A percentile compares a stretch with the other conserved stretches of the same genome.
phyloP scores from a whole-genome alignment of 2,329 filamentous ascomycete species.

The Neonectria hederae region DNA sequence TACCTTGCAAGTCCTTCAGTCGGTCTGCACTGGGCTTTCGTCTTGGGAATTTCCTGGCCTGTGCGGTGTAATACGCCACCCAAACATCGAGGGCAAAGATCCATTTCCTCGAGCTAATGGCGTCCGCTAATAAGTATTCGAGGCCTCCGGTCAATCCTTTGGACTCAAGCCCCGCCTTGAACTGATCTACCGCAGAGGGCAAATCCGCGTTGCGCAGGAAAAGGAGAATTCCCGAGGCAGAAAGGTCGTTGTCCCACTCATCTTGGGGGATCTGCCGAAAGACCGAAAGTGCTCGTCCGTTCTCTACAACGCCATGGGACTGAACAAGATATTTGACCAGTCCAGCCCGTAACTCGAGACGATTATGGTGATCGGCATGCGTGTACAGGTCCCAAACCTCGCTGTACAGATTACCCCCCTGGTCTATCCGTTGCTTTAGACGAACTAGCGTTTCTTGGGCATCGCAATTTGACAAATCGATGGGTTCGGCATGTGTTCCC shows the following conservation, averaged over 20 bases:
- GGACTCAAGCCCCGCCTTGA: slow-evolving; percentile 50
- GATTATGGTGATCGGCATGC: slow-evolving; percentile 47
- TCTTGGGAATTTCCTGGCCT: slow-evolving; percentile 18
- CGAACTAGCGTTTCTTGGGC: slow-evolving; percentile 2
- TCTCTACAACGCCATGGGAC: slow-evolving; percentile 55
- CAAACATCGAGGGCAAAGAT: slow-evolving; percentile 48
- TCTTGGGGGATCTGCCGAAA: slow-evolving; percentile 51
- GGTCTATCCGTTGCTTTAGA: slow-evolving; percentile 38
- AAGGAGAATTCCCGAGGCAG: slow-evolving; percentile 54
- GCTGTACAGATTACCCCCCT: slow-evolving; percentile 46
- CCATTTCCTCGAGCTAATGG: slow-evolving; percentile 52
- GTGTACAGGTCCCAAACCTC: slow-evolving; percentile 56
- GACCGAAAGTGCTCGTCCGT: slow-evolving; percentile 55
- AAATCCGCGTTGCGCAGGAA: slow-evolving; percentile 53
- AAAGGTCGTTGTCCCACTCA: slow-evolving; percentile 52
- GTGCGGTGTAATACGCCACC: slow-evolving; percentile 45
- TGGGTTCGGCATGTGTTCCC: not conserved
- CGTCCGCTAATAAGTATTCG: slow-evolving; percentile 55
- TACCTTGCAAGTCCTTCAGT: slow-evolving; percentile 36
- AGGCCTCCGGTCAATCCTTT: slow-evolving; percentile 51
- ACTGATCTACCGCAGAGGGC: slow-evolving; percentile 51
- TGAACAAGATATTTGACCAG: slow-evolving; percentile 55
- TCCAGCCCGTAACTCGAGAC: slow-evolving; percentile 40
- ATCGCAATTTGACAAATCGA: not conserved
- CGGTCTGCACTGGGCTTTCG: slow-evolving; percentile 26